Percentiles rank a stretch among this genome's conserved stretches.
phyloP scores from a whole-genome alignment of 2,329 filamentous ascomycete species.

The Colletotrichum sp. region DNA sequence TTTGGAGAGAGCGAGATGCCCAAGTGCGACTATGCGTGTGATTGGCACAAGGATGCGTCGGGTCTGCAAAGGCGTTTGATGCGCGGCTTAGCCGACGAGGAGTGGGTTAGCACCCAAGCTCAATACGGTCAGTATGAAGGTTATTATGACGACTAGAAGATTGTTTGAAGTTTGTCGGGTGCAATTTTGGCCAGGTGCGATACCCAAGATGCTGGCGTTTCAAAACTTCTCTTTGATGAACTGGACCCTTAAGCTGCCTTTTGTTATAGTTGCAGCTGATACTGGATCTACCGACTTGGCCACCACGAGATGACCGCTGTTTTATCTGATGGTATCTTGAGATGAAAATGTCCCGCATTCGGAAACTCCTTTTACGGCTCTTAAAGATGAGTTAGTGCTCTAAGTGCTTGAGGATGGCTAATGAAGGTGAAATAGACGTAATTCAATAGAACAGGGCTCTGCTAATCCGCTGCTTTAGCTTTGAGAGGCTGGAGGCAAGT shows the following conservation, averaged over 20 bases:
- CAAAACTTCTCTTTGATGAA: background rate
- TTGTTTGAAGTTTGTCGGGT: background rate
- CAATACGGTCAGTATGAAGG: slow-evolving; percentile 62
- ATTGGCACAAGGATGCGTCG: slow-evolving; percentile 74
- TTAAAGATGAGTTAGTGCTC: background rate
- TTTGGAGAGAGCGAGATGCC: slow-evolving; percentile 71
- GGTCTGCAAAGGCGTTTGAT: slow-evolving; percentile 63
- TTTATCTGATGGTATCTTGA: background rate
- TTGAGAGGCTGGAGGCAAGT: background rate
- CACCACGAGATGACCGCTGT: background rate
- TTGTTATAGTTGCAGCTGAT: background rate
- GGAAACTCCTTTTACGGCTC: background rate
- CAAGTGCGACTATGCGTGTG: slow-evolving; percentile 76
- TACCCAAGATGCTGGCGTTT: background rate
- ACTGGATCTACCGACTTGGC: background rate
- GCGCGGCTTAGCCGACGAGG: slow-evolving; percentile 61
- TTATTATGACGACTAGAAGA: slow-evolving; percentile 51
- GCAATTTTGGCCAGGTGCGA: background rate
- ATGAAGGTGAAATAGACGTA: background rate
- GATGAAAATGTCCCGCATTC: background rate
- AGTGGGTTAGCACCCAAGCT: slow-evolving; percentile 68
- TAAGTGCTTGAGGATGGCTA: background rate
- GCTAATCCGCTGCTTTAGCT: background rate
- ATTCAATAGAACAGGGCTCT: background rate
- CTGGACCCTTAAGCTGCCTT: background rate